Evolutionary conservation across 805 yeast species (phyloP).

Genomic region (Jamesozyma piceae): DNA sequence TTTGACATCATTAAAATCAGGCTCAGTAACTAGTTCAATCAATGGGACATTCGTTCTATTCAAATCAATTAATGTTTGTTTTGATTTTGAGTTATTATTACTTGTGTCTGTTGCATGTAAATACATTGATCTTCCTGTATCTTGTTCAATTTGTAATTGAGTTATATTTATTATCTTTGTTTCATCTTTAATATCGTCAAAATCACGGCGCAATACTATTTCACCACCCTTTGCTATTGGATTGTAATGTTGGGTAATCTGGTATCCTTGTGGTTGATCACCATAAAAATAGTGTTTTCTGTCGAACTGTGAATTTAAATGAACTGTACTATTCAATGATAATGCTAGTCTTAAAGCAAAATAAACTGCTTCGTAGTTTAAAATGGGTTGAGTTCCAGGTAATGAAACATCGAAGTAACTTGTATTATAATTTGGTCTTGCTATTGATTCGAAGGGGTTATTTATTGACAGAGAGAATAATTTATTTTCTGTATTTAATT

Average conservation of each 20-base stretch:
- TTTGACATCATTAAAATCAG: conserved; percentile 61
- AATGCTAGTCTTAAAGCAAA: conserved; percentile 65
- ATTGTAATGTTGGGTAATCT: conserved; percentile 78
- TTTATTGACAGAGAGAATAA: conserved; percentile 59
- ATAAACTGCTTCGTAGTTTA: conserved; percentile 66
- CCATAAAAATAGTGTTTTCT: conserved; percentile 94
- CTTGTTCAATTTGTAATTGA: conserved; percentile 90
- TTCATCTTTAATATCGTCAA: conserved; percentile 43
- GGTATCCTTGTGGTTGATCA: conserved; percentile 94
- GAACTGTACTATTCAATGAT: conserved; percentile 55
- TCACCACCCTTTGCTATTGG: conserved; percentile 71
- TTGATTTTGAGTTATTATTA: background rate
- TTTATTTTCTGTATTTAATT: conserved; percentile 62
- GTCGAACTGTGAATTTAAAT: conserved; percentile 60
- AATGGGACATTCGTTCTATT: conserved; percentile 82
- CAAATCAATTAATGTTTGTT: conserved; percentile 50
- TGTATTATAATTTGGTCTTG: conserved; percentile 56
- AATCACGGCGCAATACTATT: conserved; percentile 37
- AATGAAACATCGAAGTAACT: conserved; percentile 76
- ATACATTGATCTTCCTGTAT: conserved; percentile 76
- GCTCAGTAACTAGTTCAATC: conserved; percentile 84
- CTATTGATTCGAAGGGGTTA: conserved; percentile 36
- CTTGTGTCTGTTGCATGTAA: conserved; percentile 21
- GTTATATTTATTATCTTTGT: conserved; percentile 49
- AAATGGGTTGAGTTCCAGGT: conserved; percentile 85